Evolutionary conservation across 805 yeast genomes (phyloP), one percentile per base, ranked within the genome.

Genomic region (Metschnikowia arizonensis): DNA sequence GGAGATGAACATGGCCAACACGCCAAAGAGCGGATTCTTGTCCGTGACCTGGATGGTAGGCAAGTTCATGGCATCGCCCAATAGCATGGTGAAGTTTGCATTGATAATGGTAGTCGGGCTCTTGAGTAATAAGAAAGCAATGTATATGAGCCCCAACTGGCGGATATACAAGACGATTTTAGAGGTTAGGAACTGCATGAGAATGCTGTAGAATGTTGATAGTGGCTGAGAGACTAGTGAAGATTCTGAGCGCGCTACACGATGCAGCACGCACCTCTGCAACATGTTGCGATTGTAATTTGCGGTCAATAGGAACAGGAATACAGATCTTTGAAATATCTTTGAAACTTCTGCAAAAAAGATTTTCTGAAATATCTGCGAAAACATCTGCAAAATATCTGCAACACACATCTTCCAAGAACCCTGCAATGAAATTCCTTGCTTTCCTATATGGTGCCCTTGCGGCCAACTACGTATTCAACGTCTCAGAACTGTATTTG

Each of bases 11-110:
- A 79, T 45, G 1, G 80, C 72, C 31, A 81, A 55, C 0, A 76
- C 41, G 1, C 87, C 86, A 32, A 72, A 55, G 38, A 76, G 66
- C 9, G 78, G 77, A 55, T 76, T 74, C 21, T 63, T 54, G 12
- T 57, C 54, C 32, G 65, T 61, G 21, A 62, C 59, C 18, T 57
- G 58, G 34, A 61, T 59, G 28, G 60, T 51, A 24, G 69, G 69
- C 44, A 81, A 62, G 43, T 72, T 61, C 85, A 82, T 77, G 5
- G 88, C 82, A 53, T 76, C 76, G 0, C 83, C 80, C 36, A 82
- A 61, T 9, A 81, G 67, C n/a, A 78, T 42, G 10, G 75, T 63
- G 40, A 78, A 72, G 21, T 78, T 73, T 38, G 77, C 65, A 12
- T 68, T 69, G 17, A 74, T 53, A 17, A 82, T 50, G 3, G 56